A percentile compares a stretch with the other conserved stretches of the same genome.
Conservation (phyloP, 495 filamentous ascomycete species). For the Penicillium cosmopolitanum region DNA sequence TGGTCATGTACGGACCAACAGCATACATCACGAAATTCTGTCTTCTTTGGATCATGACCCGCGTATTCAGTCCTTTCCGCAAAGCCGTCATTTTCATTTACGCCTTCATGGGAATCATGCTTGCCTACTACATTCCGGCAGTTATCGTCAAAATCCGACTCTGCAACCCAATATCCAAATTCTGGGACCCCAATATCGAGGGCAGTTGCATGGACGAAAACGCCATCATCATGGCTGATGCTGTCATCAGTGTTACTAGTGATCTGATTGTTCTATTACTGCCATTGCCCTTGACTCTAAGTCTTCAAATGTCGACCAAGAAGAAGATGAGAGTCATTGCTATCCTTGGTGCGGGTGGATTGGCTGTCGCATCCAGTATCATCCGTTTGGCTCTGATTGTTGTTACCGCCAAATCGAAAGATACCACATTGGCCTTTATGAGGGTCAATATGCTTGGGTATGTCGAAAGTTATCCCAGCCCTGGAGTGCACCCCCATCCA, state of each 20-base stretch:
- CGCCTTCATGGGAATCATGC: conserved; percentile 40
- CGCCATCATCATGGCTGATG: conserved; percentile 42
- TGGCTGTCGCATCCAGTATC: conserved; percentile 43
- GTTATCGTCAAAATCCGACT: conserved; percentile 44
- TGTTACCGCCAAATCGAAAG: conserved; percentile 26
- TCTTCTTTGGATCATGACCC: conserved; percentile 44
- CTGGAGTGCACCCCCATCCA: no score
- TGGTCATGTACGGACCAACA: conserved; percentile 46
- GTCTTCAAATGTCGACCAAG: conserved; percentile 35
- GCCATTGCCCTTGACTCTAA: conserved; percentile 37
- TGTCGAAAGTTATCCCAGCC: background rate
- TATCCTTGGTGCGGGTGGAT: conserved; percentile 41
- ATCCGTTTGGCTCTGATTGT: conserved; percentile 41
- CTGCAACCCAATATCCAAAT: conserved; percentile 40
- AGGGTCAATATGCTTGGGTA: conserved; percentile 43
- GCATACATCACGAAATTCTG: conserved; percentile 45
- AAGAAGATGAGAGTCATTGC: conserved; percentile 40
- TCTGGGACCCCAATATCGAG: conserved; percentile 28
- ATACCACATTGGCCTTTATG: conserved; percentile 41
- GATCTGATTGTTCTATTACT: conserved; percentile 41
- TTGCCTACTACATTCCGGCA: conserved; percentile 44
- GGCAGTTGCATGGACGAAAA: conserved; percentile 40
- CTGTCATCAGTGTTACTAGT: conserved; percentile 41
- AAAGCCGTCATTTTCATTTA: conserved; percentile 39
- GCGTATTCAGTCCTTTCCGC: conserved; percentile 41